Evolutionary conservation across 306 rosid species (phyloP).

Genomic region (Citrullus mucosospermus): DNA sequence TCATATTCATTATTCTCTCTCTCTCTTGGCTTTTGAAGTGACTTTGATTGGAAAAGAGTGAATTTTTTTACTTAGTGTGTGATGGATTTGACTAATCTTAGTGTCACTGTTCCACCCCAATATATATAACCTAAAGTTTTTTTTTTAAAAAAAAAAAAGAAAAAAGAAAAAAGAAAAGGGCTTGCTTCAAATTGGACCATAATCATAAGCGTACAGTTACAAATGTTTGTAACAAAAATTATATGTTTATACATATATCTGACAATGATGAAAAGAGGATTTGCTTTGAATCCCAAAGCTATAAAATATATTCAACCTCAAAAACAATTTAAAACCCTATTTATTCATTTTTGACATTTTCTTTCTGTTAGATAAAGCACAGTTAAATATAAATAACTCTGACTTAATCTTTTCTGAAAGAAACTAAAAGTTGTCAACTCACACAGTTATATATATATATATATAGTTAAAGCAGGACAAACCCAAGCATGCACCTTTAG

Average conservation of each 20-base stretch:
- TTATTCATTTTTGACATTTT: neutral
- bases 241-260: neutral
- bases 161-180: too few species aligned
- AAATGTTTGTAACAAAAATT: neutral
- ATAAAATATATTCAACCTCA: neutral
- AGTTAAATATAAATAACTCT: too few species aligned
- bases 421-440: too few species aligned
- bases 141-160: too few species aligned
- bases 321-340: neutral
- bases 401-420: too few species aligned
- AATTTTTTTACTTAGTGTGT: conserved; percentile 31
- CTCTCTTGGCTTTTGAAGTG: conserved; percentile 18
- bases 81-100: conserved; percentile 78
- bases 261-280: conserved; percentile 5
- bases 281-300: conserved; percentile 6
- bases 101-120: conserved; percentile 37
- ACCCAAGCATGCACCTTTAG: too few species aligned
- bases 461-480: too few species aligned
- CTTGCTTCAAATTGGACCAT: conserved; percentile 17
- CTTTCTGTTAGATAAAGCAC: too few species aligned
- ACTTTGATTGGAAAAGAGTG: conserved; percentile 32
- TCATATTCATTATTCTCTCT: neutral
- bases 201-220: conserved; percentile 12
- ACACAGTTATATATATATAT: too few species aligned
- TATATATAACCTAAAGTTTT: conserved; percentile 9